Evolutionary conservation across 2,329 filamentous ascomycete genomes (phyloP).

Genomic region (Trichoderma oligosporum): DNA sequence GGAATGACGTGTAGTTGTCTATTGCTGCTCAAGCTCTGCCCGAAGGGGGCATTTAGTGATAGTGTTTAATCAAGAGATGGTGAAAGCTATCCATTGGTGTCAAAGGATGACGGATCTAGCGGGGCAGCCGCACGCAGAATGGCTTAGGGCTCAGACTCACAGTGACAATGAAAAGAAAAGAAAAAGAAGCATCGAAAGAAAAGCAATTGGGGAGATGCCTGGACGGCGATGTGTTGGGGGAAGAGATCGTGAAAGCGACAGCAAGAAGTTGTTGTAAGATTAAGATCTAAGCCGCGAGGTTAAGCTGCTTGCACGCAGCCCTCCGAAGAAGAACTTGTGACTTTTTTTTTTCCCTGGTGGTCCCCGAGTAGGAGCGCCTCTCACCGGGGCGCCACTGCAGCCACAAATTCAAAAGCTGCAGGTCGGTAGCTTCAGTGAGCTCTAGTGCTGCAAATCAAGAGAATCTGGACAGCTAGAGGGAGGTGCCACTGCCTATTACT

Average conservation of each 20-base stretch:
- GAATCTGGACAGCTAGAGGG: neutral
- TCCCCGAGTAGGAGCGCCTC: conserved; percentile 11
- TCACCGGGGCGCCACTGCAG: conserved; percentile 9
- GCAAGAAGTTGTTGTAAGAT: neutral
- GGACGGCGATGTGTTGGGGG: neutral
- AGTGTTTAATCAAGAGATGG: conserved; percentile 9
- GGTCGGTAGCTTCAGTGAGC: conserved; percentile 1
- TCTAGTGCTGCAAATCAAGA: neutral
- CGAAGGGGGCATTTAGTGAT: conserved; percentile 3
- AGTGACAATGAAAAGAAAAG: conserved; percentile 10
- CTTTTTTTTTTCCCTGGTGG: neutral
- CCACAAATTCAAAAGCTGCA: conserved; percentile 5
- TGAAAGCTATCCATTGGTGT: conserved; percentile 18
- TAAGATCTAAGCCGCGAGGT: neutral
- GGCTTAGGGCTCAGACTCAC: conserved; percentile 11
- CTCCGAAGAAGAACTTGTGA: neutral
- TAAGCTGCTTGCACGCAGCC: neutral
- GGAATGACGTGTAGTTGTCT: conserved; percentile 9
- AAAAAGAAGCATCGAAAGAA: conserved; percentile 5
- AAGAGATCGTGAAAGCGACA: neutral
- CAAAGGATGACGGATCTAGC: conserved; percentile 6
- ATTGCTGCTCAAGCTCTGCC: conserved; percentile 12
- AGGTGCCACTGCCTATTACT: neutral
- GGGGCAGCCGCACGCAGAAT: conserved; percentile 1
- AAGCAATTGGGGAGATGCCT: neutral